Evolutionary conservation across 306 rosid genomes (phyloP).

Genomic region (Vigna angularis): DNA sequence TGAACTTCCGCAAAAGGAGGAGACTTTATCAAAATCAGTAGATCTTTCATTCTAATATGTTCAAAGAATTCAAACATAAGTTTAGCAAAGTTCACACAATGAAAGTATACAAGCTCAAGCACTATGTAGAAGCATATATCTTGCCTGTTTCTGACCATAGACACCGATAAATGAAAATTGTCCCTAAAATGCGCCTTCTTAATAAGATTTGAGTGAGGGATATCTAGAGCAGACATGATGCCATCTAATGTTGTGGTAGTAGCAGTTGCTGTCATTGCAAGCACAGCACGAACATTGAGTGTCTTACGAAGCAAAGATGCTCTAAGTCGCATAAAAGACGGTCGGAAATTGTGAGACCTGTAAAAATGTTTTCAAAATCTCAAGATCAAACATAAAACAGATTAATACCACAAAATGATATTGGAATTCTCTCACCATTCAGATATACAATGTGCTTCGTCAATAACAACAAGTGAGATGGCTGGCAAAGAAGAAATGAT

Average conservation of each 20-base stretch:
- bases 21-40: conserved; percentile 74
- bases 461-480: conserved; percentile 84
- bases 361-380: conserved; percentile 31
- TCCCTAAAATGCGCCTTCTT: conserved; percentile 67
- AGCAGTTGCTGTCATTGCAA: conserved; percentile 98
- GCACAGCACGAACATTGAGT: conserved; percentile 75
- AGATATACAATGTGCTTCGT: conserved; percentile 94
- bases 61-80: conserved; percentile 27
- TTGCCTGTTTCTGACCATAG: conserved; percentile 76
- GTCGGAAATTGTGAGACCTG: conserved; percentile 98
- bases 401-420: conserved; percentile 28
- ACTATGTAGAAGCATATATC: conserved; percentile 45
- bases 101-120: conserved; percentile 12
- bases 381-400: conserved; percentile 37
- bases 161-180: conserved; percentile 77
- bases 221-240: conserved; percentile 83
- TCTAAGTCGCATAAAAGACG: conserved; percentile 91
- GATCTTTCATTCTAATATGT: conserved; percentile 76
- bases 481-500: conserved; percentile 59
- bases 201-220: conserved; percentile 73
- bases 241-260: conserved; percentile 79
- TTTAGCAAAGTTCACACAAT: conserved; percentile 37
- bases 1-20: conserved; percentile 72
- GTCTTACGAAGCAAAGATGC: conserved; percentile 74
- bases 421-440: conserved; percentile 77